Evolutionary conservation across 2,329 filamentous ascomycete genomes (phyloP), one percentile per base, ranked within the genome.

Genomic region (Sclerotinia borealis): DNA sequence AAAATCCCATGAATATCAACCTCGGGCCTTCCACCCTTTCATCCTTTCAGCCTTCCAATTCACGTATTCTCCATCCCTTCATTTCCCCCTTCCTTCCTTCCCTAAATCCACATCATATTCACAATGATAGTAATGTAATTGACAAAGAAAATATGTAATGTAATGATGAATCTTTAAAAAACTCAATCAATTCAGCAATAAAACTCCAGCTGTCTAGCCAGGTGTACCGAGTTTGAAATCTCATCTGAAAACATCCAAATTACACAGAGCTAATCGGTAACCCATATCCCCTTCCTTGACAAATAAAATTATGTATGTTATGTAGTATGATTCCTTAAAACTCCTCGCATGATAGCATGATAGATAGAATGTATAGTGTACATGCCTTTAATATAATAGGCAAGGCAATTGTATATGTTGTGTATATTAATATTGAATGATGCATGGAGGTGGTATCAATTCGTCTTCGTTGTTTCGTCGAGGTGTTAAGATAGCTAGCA

Each of bases 281-380:
- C 7, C 4, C 19, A 10, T 22, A 5, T 11, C 36, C 50, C 48
- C 19, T 37, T 51, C 41, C 6, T 49, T 19, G 43, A 61, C 61
- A 63, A 63, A 63, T 63, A 63, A 61, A 63, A 63, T 60, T 63
- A 64, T 56, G 22, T 43, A 29, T 41, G 34, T 58, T 34, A 13
- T 31, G 13, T 45, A 9, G 10, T 55, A 45, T 34, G 19, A 31
- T 41, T 52, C 51, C 11, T 25, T 4, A 15, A 13, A 39, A 54
- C 34, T 37, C 51, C 51, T 36, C 34, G 51, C 34, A 17, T 37
- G 25, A 39, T 19, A 52, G 19, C 41, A 37, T 37, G 58, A 37
- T 31, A 52, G 58, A 37, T 31, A 52, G 9, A n/a, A 34, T 54
- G 3, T 52, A 61, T 61, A 54, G 36, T 36, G 47, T 43, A 52